Conservation (phyloP, 495 filamentous ascomycete species). For the Aspergillus coremiiformis region DNA sequence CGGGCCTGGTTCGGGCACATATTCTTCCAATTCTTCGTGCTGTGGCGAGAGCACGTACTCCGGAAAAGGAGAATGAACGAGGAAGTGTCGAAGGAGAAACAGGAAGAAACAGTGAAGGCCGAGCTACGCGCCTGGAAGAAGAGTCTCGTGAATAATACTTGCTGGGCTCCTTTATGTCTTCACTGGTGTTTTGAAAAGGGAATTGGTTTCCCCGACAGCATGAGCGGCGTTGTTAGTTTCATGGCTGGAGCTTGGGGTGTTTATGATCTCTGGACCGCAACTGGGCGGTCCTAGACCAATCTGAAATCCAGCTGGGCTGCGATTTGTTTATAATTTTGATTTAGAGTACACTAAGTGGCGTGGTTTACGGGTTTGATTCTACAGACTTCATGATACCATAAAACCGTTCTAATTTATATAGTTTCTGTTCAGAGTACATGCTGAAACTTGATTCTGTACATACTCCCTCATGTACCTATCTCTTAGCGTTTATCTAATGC, state of each 20-base stretch:
- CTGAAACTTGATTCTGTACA: neutral
- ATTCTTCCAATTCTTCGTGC: constrained; percentile 61
- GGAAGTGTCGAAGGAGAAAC: constrained; percentile 26
- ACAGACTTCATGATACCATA: neutral
- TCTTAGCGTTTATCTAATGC: too few species aligned
- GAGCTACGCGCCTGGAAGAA: constrained; percentile 40
- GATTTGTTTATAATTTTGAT: constrained; percentile 4
- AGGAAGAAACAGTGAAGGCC: constrained; percentile 33
- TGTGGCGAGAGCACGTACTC: constrained; percentile 46
- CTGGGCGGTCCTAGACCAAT: constrained; percentile 9
- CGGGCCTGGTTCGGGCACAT: constrained; percentile 76
- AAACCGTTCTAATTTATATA: neutral
- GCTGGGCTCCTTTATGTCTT: constrained; percentile 56
- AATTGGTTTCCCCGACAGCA: constrained; percentile 56
- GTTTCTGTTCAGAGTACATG: neutral
- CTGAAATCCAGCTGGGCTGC: neutral
- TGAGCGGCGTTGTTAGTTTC: constrained; percentile 62
- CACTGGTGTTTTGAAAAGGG: constrained; percentile 80
- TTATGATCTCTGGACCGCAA: constrained; percentile 32
- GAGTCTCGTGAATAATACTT: constrained; percentile 42
- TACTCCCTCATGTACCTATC: too few species aligned
- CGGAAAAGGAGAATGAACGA: constrained; percentile 20
- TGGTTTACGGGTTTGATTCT: neutral
- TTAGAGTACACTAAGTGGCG: neutral
- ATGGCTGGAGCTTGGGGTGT: constrained; percentile 42